Base-by-base conservation (phyloP, 148 eudicot genomes). In the Persicaria maculosa region DNA sequence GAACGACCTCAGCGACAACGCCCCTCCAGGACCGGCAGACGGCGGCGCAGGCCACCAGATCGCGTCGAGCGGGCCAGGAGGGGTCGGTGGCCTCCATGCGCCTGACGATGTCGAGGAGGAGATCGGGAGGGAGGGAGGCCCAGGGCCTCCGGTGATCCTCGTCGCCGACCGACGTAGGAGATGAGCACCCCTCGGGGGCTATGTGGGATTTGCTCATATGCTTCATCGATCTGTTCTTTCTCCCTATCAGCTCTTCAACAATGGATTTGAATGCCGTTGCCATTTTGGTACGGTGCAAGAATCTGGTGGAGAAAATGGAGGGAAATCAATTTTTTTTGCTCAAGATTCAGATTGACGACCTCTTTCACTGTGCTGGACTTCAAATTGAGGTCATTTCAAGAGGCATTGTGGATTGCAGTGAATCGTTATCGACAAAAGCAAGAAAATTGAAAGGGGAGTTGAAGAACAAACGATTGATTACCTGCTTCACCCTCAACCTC, bases 11-110 rank as follows among this genome's bases (percentile, higher is more conserved):
- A 44, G 69, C 76, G 4, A 73, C 74, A n/a, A 74, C 50, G 8
- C 80, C 81, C 57, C 91, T 78, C 91, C 91, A 85, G 1, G 78
- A 81, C 73, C 73, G 76, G 75, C 88, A 87, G 50, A 83, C 85
- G 10, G 83, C 79, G 57, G 84, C 88, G 77, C 85, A 87, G 40
- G 76, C 76, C 59, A 87, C 87, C 59, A 87, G 87, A 72, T 80
- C 83, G 47, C 81, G 78, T 54, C 91, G 78, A 8, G 69, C 78
- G 8, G 91, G 88, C 91, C 91, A 87, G 5, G 78, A 15, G 44
- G 83, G 78, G 69, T 81, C 82, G 6, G 50, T 65, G 9, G 79
- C 78, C 71, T 85, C 88, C 11, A 87, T 50, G 44, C 86, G 75
- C 47, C 75, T 70, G 10, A 87, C 83, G 67, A 87, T 83, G 67